A percentile compares a stretch with the other conserved stretches of the same genome.
phyloP scores from a whole-genome alignment of 1,284 basidiomycete species.

The Omphalotus olearius region DNA sequence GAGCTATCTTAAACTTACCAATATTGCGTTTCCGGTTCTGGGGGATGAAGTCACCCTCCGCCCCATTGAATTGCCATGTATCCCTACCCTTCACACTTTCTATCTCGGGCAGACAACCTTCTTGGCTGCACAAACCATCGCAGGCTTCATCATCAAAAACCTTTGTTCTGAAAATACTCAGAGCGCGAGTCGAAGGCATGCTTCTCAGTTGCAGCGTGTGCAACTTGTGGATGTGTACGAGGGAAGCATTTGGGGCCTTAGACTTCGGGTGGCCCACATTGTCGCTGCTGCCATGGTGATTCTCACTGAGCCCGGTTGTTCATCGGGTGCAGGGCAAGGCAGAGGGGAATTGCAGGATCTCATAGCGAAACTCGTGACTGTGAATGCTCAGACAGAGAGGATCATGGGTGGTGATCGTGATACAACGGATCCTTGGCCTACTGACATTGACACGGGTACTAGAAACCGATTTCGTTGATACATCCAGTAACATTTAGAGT shows the following conservation, averaged over 20 bases:
- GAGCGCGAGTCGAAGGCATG: background rate
- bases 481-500: background rate
- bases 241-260: conserved; percentile 13
- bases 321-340: background rate
- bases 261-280: conserved; percentile 10
- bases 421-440: background rate
- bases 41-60: background rate
- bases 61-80: conserved; percentile 4
- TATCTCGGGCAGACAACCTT: conserved; percentile 14
- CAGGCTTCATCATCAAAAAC: conserved; percentile 7
- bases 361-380: conserved; percentile 3
- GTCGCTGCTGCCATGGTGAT: background rate
- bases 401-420: conserved; percentile 13
- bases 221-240: conserved; percentile 13
- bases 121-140: conserved; percentile 6
- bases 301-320: background rate
- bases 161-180: background rate
- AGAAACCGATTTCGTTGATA: background rate
- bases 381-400: conserved; percentile 13
- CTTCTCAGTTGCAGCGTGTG: conserved; percentile 1
- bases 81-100: conserved; percentile 6
- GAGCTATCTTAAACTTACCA: conserved; percentile 13
- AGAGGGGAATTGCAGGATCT: background rate
- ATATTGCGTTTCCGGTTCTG: conserved; percentile 11
- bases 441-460: background rate